Evolutionary conservation across 495 filamentous ascomycete genomes (phyloP).

Genomic region (Jackrogersella minutella): DNA sequence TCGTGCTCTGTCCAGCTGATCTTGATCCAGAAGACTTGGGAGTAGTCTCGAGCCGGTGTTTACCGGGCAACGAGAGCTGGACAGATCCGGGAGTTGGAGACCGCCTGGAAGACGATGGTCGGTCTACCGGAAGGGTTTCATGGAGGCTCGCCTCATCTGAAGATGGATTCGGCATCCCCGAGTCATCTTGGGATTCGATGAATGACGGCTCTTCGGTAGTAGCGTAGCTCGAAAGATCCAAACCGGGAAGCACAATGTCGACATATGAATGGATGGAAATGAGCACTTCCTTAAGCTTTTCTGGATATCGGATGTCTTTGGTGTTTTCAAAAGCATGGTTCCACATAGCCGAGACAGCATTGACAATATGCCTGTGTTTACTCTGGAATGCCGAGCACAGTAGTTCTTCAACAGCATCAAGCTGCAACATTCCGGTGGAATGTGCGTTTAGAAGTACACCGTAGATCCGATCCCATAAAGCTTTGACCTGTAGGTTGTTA

Average conservation of each 20-base stretch:
- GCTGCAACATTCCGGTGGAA: conserved; percentile 45
- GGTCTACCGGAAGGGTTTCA: conserved; percentile 29
- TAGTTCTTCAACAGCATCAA: conserved; percentile 50
- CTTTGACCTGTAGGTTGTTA: conserved; percentile 47
- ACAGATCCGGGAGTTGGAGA: conserved; percentile 42
- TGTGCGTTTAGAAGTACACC: conserved; percentile 40
- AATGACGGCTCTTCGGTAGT: conserved; percentile 50
- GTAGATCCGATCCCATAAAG: conserved; percentile 54
- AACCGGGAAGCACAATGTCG: conserved; percentile 52
- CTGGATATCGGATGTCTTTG: conserved; percentile 52
- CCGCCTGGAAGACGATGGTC: conserved; percentile 31
- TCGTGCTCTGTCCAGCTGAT: conserved; percentile 34
- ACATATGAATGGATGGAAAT: conserved; percentile 50
- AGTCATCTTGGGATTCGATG: conserved; percentile 62
- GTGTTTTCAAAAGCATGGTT: conserved; percentile 51
- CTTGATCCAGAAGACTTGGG: conserved; percentile 37
- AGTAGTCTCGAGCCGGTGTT: conserved; percentile 41
- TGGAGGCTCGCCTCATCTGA: conserved; percentile 30
- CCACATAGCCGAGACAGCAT: conserved; percentile 52
- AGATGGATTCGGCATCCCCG: conserved; percentile 35
- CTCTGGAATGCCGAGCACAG: conserved; percentile 55
- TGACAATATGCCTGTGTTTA: conserved; percentile 54
- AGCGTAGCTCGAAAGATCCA: conserved; percentile 45
- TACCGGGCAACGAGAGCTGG: conserved; percentile 34
- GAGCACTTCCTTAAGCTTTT: conserved; percentile 51